Conservation (phyloP, 2,329 filamentous ascomycete genomes). For the Albophoma yamanashiensis region DNA sequence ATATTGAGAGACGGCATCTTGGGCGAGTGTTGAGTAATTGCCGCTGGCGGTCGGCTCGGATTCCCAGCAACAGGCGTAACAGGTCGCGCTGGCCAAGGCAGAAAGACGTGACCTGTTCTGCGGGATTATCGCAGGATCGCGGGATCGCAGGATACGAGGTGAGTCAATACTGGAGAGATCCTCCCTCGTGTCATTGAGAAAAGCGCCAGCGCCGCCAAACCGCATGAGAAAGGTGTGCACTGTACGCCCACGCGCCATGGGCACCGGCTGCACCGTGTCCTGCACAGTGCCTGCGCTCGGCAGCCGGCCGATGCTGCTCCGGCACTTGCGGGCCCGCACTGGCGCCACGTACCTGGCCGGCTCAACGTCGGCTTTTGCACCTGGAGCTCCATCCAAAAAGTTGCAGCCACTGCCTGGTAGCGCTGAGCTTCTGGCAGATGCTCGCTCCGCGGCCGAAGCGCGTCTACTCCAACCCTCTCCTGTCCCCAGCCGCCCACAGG, state of each 20-base stretch:
- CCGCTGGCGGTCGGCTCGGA: background rate
- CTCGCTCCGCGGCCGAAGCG: conserved; percentile 16
- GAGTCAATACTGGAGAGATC: background rate
- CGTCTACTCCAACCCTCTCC: conserved; percentile 20
- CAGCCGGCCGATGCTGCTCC: conserved; percentile 10
- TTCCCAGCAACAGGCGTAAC: background rate
- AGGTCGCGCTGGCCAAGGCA: background rate
- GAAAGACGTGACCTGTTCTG: background rate
- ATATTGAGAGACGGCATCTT: conserved; percentile 40
- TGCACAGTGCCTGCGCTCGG: background rate
- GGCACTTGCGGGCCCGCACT: background rate
- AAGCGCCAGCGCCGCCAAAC: background rate
- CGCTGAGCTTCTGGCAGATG: conserved; percentile 1
- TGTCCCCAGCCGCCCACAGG: conserved; percentile 14
- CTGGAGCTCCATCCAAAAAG: conserved; percentile 19
- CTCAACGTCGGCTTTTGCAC: conserved; percentile 12
- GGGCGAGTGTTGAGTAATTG: background rate
- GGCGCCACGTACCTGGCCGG: conserved; percentile 5
- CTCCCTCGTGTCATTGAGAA: background rate
- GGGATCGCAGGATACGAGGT: conserved; percentile 8
- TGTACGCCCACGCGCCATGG: background rate
- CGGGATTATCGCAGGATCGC: conserved; percentile 4
- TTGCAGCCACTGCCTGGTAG: conserved; percentile 2
- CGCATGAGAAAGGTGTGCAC: background rate
- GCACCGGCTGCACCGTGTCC: background rate